Base-by-base conservation (phyloP, 2,329 filamentous ascomycete species). In the Dothistroma septosporum region DNA sequence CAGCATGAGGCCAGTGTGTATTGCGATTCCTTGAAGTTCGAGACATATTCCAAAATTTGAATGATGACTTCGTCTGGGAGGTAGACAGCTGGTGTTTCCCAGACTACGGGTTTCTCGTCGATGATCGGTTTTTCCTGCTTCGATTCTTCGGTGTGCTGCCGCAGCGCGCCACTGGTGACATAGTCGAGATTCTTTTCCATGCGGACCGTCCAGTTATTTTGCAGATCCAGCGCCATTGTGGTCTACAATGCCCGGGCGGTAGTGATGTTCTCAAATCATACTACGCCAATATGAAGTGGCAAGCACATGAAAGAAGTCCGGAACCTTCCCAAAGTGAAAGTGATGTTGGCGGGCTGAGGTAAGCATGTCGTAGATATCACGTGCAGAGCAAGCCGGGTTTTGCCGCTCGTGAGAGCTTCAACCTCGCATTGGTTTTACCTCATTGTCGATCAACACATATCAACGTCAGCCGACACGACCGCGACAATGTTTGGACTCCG, bases 21-120 rank as follows among this genome's bases (percentile, higher is more conserved):
- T 70, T 86, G 84, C 3, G 76, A 74, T 46, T 70, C 66, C 16
- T 70, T 57, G 53, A 70, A 67, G 7, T 61, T 67, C n/a, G 73
- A 71, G 52, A 83, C 63, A 64, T 78, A 77, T 49, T 72, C 71
- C 33, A 84, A 67, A 57, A 85, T 80, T 28, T 80, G 73, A 21
- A 82, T 70, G 50, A 86, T 64, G 28, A 86, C 74, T 69, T 86
- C 83, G 60, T 80, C 77, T 4, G 83, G 83, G 2, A 85, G 77
- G 66, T 82, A 77, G 59, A 70, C 64, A 48, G 67, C 65, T 49
- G 65, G 64, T 46, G 54, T 63, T 44, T 55, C 64, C 69, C 64
- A 70, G 50, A 58, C 53, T 32, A 47, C 62, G 28, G 57, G 54
- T 19, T 55, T 46, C 10, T 62, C 49, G 11, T 53, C 57, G 44